Percentiles rank a stretch among this genome's conserved stretches.
These are phyloP conservation scores for Mentha longifolia DNA, from an alignment of 257 asterid genomes.

Conservation along the genomic window DNA sequence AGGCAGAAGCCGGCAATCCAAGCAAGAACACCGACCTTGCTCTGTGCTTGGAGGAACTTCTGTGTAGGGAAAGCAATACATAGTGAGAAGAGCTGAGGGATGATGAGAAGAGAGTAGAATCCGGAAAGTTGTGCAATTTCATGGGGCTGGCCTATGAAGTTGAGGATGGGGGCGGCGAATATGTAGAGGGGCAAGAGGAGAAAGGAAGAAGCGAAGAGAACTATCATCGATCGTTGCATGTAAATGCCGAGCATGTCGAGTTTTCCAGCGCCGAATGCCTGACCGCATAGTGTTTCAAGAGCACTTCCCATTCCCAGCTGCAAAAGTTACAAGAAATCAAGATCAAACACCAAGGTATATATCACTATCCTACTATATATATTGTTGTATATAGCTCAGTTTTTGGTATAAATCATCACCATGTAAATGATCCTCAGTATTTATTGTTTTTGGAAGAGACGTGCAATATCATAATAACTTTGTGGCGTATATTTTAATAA, in stretches of 20 bases:
- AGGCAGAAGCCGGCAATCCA: conserved; percentile 56
- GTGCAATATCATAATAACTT: too few relatives aligned
- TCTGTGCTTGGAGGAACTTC: conserved; percentile 87
- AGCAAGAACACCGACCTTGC: conserved; percentile 70
- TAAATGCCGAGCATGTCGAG: conserved; percentile 78
- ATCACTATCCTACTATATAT: too few relatives aligned
- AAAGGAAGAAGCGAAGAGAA: conserved; percentile 51
- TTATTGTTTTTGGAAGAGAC: too few relatives aligned
- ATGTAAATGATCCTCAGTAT: too few relatives aligned
- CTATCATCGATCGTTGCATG: conserved; percentile 76
- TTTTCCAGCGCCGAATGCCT: conserved; percentile 86
- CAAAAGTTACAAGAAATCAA: conserved; percentile 22
- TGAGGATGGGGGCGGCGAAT: conserved; percentile 75
- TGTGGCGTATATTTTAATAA: too few relatives aligned
- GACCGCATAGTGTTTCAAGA: conserved; percentile 89
- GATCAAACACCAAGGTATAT: neutral
- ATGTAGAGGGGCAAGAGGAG: conserved; percentile 67
- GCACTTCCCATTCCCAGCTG: conserved; percentile 99
- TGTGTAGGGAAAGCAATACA: conserved; percentile 65
- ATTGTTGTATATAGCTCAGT: too few relatives aligned
- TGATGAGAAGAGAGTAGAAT: conserved; percentile 47
- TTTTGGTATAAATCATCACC: too few relatives aligned
- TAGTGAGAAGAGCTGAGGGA: conserved; percentile 75
- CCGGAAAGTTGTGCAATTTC: conserved; percentile 75
- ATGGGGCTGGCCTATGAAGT: conserved; percentile 64